Conservation (phyloP, 2,329 filamentous ascomycete species). For the Neofusicoccum ribis region DNA sequence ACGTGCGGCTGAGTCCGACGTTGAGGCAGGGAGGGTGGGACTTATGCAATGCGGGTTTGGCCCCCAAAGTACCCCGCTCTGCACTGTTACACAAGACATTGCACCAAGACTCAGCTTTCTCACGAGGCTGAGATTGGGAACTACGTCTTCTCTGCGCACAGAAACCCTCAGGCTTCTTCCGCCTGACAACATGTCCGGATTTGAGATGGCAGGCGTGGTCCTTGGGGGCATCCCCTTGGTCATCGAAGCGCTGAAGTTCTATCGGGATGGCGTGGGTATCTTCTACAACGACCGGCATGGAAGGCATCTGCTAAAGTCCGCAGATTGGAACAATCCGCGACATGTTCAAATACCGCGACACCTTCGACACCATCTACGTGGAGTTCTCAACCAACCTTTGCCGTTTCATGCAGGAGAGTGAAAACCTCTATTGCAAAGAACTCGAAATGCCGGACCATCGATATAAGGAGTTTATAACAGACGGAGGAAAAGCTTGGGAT, state of each 20-base stretch:
- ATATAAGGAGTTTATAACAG: background rate
- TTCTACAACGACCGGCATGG: background rate
- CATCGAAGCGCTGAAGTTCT: slow-evolving; percentile 20
- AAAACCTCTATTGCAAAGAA: background rate
- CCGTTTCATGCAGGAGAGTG: background rate
- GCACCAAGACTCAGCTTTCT: too few species aligned
- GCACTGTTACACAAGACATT: too few species aligned
- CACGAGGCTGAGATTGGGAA: too few species aligned
- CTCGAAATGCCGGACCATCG: background rate
- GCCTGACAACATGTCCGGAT: slow-evolving; percentile 21
- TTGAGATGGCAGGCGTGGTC: slow-evolving; percentile 24
- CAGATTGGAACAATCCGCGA: background rate
- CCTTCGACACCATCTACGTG: background rate
- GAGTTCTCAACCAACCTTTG: background rate
- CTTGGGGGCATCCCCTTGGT: slow-evolving; percentile 25
- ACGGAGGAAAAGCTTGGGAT: background rate
- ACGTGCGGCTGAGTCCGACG: too few species aligned
- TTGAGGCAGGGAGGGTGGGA: too few species aligned
- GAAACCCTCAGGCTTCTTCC: too few species aligned
- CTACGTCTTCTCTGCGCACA: too few species aligned
- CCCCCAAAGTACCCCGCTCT: too few species aligned
- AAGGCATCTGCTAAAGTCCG: background rate
- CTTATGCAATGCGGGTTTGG: too few species aligned
- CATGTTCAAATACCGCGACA: background rate
- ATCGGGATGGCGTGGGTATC: slow-evolving; percentile 17